These are phyloP conservation scores for Raffaelea albimanens DNA, from an alignment of 2,329 filamentous ascomycete genomes.

Conservation along the genomic window DNA sequence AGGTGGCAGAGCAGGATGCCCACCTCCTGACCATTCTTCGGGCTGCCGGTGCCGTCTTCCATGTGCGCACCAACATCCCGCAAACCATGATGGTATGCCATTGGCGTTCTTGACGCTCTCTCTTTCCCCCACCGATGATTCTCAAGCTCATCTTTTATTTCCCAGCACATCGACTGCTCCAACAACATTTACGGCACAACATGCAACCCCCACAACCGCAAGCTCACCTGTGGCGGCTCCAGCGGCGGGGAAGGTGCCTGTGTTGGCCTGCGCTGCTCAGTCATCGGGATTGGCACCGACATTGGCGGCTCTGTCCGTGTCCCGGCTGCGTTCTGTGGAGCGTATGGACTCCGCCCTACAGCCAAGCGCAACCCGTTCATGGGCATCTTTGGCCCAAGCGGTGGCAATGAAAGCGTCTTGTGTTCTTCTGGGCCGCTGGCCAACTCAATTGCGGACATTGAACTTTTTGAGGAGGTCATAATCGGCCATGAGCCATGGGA, in stretches of 20 bases:
- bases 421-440: background rate
- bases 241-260: slow-evolving; percentile 1
- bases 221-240: slow-evolving; percentile 1
- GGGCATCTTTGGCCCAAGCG: background rate
- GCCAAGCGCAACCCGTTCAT: no score
- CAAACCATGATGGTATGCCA: background rate
- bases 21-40: background rate
- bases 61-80: background rate
- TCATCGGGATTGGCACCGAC: background rate
- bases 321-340: background rate
- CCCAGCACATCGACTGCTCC: background rate
- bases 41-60: background rate
- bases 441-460: background rate
- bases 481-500: background rate
- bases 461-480: background rate
- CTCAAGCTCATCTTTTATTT: no score
- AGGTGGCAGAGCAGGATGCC: background rate
- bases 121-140: no score
- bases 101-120: no score
- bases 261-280: background rate
- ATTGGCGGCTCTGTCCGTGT: background rate
- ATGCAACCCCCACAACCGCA: background rate
- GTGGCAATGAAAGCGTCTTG: background rate
- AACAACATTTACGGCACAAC: background rate
- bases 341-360: background rate